These are phyloP conservation scores for Candolleomyces efflorescens DNA, from an alignment of 768 basidiomycete species.

Conservation along the genomic window DNA sequence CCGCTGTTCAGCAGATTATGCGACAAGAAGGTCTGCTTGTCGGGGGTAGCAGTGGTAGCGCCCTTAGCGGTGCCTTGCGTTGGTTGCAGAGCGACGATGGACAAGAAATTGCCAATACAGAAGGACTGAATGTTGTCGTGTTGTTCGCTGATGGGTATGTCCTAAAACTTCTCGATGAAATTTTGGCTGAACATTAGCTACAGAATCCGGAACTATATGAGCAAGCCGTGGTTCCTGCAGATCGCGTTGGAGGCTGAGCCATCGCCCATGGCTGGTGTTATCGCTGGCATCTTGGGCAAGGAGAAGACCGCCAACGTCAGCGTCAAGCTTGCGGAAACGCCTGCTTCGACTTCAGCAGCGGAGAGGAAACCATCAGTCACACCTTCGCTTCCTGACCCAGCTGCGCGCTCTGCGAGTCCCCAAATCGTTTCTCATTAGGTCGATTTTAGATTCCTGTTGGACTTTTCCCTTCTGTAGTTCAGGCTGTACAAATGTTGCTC, in stretches of 20 bases:
- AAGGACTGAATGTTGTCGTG: conserved; percentile 84
- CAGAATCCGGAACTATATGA: conserved; percentile 92
- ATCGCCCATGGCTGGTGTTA: conserved; percentile 47
- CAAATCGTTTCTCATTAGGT: no score
- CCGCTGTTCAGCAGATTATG: conserved; percentile 72
- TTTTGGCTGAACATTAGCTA: neutral
- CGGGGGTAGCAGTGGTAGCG: conserved; percentile 91
- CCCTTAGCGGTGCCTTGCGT: conserved; percentile 68
- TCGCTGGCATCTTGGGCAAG: conserved; percentile 27
- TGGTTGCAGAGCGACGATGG: conserved; percentile 79
- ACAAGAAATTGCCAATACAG: conserved; percentile 51
- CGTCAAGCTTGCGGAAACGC: neutral
- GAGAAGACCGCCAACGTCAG: neutral
- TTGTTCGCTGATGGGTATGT: conserved; percentile 87
- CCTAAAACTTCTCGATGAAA: neutral
- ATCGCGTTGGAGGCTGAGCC: conserved; percentile 55
- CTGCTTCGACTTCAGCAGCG: neutral
- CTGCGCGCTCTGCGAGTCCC: no score
- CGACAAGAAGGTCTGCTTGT: conserved; percentile 84
- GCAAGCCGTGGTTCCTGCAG: conserved; percentile 86
- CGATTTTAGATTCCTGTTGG: no score
- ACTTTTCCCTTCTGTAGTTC: no score
- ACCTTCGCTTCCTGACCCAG: no score
- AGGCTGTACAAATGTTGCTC: no score
- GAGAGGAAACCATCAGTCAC: neutral